These are phyloP conservation scores for Leccinum subfulvum DNA, from an alignment of 1,284 basidiomycete species.

Conservation along the genomic window DNA sequence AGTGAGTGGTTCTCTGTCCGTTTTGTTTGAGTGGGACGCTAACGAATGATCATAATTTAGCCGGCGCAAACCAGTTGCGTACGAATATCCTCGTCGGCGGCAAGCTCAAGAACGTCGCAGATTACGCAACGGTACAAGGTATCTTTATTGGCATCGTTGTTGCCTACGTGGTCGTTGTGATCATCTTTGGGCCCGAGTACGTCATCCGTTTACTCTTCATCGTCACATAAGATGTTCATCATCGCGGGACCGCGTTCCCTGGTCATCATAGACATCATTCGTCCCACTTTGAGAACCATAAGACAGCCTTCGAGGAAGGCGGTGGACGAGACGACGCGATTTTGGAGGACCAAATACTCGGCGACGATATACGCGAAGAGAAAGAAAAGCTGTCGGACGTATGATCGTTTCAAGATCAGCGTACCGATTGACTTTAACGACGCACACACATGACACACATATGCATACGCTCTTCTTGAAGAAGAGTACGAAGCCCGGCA, in stretches of 20 bases:
- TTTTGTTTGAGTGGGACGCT: neutral
- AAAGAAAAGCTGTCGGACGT: neutral
- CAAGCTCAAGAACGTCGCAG: constrained; percentile 47
- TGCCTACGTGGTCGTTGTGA: constrained; percentile 68
- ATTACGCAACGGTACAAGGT: constrained; percentile 86
- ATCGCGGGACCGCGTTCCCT: neutral
- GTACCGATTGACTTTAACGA: constrained; percentile 1
- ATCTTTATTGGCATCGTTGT: constrained; percentile 82
- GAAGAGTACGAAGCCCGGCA: neutral
- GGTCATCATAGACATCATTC: constrained; percentile 60
- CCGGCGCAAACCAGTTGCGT: constrained; percentile 55
- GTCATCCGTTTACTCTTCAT: constrained; percentile 25
- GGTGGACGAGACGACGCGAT: constrained; percentile 51
- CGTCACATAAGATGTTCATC: neutral
- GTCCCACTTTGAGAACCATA: constrained; percentile 80
- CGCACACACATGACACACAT: neutral
- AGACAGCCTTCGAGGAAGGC: constrained; percentile 77
- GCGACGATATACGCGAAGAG: neutral
- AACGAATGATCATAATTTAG: constrained; percentile 33
- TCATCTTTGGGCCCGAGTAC: constrained; percentile 72
- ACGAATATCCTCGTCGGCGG: constrained; percentile 55
- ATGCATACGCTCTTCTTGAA: neutral
- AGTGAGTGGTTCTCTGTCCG: constrained; percentile 46
- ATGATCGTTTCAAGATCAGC: neutral
- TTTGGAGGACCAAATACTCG: constrained; percentile 17